phyloP scores from a whole-genome alignment of 805 yeast genomes.

The Sugiyamaella smithiae region DNA sequence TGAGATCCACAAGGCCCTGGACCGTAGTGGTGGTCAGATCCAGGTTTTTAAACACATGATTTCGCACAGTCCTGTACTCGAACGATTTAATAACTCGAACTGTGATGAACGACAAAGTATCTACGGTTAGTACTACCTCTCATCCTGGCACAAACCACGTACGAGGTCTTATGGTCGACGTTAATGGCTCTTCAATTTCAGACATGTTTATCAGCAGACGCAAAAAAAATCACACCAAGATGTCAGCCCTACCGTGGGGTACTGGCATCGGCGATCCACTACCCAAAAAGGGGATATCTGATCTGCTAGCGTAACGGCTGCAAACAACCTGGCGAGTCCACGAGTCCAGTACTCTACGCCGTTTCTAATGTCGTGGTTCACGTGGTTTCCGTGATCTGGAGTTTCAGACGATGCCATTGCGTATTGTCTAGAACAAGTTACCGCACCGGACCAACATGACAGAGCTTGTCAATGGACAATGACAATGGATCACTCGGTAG shows the following conservation, averaged over 20 bases:
- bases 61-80: slow-evolving; percentile 42
- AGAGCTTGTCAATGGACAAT: too few species aligned
- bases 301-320: too few species aligned
- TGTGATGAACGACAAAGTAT: slow-evolving; percentile 60
- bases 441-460: too few species aligned
- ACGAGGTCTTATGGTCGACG: slow-evolving; percentile 72
- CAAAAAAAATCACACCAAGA: not conserved
- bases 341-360: too few species aligned
- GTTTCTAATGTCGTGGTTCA: too few species aligned
- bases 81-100: slow-evolving; percentile 87
- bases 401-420: too few species aligned
- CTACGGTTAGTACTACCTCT: slow-evolving; percentile 24
- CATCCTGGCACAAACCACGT: slow-evolving; percentile 27
- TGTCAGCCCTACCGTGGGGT: not conserved
- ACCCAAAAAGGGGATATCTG: too few species aligned
- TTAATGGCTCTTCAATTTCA: slow-evolving; percentile 56
- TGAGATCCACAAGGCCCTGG: slow-evolving; percentile 53
- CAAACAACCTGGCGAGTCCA: too few species aligned
- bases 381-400: too few species aligned
- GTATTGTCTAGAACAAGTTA: too few species aligned
- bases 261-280: not conserved
- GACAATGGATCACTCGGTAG: too few species aligned
- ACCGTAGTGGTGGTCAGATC: slow-evolving; percentile 72
- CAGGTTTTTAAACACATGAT: slow-evolving; percentile 51
- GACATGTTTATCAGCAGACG: not conserved